Base-by-base conservation (phyloP, 495 filamentous ascomycete genomes). In the Penicillium ochrochloron region DNA sequence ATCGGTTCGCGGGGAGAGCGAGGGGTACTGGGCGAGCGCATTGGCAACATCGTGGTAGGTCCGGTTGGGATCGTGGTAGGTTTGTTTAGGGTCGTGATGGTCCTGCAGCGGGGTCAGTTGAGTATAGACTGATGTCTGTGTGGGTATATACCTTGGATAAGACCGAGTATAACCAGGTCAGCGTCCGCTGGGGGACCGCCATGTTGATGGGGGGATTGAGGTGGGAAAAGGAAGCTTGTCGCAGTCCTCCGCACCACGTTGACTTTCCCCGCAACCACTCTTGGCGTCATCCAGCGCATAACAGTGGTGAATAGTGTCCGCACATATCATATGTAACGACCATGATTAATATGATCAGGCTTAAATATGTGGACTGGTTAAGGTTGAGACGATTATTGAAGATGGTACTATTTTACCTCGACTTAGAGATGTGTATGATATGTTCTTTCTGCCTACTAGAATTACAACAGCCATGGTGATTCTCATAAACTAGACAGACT, bases 141-240 rank as follows among this genome's bases (percentile, higher is more conserved):
- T 3, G 48, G 12, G 1, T n/a, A 50, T 61, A 71, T 80, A 95
- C 94, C 76, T 89, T 92, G 41, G 85, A 90, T 59, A 99, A 73
- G 50, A 96, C 89, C 74, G 90, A 95, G 78, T 97, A 96, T 2
- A 99, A 88, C 95, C 95, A 99, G 75, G 91, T 92, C 59, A 98
- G 84, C 46, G 96, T 89, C 76, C 92, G 90, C 71, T 95, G 93
- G 64, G 92, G 88, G 67, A 96, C 91, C 59, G 88, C 90, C 85
- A 90, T 94, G 65, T 60, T 66, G 76, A 70, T 37, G 48, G 56
- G 31, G 62, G 21, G 55, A 50, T 27, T 35, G 31, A 52, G 54
- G 56, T 37, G 52, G 52, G 63, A 51, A 35, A 35, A 39, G 37
- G 59, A 62, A 65, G 62, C 53, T 50, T 44, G 59, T 60, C n/a